Evolutionary conservation across 2,329 filamentous ascomycete genomes (phyloP).

Genomic region (Penicillium sp.): DNA sequence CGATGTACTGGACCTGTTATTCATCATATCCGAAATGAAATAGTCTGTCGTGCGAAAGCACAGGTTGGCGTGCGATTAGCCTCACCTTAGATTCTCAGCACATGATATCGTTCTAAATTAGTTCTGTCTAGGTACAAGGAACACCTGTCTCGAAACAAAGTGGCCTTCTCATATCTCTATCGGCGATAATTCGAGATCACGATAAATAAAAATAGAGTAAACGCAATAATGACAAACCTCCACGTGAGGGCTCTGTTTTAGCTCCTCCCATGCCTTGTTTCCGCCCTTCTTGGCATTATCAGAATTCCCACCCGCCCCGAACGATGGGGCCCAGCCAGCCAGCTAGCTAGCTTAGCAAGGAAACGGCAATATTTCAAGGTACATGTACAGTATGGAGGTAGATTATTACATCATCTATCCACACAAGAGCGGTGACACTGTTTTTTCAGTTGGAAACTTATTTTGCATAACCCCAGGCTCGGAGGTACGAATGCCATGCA

Average conservation of each 20-base stretch:
- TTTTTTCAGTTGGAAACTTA: not conserved
- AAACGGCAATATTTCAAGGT: not conserved
- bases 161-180: not conserved
- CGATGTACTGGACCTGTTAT: too few relatives aligned
- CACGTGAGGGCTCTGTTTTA: not conserved
- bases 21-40: too few relatives aligned
- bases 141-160: not conserved
- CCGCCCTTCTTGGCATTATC: not conserved
- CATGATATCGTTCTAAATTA: too few relatives aligned
- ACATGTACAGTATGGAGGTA: not conserved
- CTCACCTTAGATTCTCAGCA: too few relatives aligned
- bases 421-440: not conserved
- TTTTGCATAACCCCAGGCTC: not conserved
- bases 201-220: too few relatives aligned
- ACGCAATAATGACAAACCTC: conserved; percentile 20
- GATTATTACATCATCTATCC: conserved; percentile 16
- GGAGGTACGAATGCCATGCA: not conserved
- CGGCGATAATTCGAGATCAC: too few relatives aligned
- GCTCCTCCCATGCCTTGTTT: conserved; percentile 14
- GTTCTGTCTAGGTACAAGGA: too few relatives aligned
- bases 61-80: too few relatives aligned
- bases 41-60: too few relatives aligned
- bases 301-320: not conserved
- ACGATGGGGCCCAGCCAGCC: not conserved
- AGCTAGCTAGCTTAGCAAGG: not conserved